Evolutionary conservation across 169 alveolate genomes (phyloP), one percentile per base, ranked within the genome.

Genomic region (Plasmodium gonderi): DNA sequence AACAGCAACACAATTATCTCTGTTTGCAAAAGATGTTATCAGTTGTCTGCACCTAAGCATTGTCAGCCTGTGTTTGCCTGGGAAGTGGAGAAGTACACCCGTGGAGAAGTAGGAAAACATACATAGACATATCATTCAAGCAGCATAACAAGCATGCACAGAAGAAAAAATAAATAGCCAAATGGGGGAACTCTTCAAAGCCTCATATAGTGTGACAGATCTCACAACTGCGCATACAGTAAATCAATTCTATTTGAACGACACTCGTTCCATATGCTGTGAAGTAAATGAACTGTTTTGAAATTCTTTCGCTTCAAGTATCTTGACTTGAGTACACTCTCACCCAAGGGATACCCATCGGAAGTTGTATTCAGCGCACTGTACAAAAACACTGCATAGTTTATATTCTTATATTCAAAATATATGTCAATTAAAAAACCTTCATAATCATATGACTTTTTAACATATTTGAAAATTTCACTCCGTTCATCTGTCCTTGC

Each of bases 351-450:
- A 47, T 47, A 76, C 47, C 89, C 90, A 87, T 67, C 74, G 9
- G 51, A 51, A 11, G 90, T 87, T 38, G 93, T 87, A 67, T 87
- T 87, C 31, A 87, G 69, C 1, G 93, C 38, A n/a, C 90, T 87
- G 23, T 87, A 64, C 29, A 87, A 79, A 60, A 87, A 87, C 11
- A 87, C 31, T 20, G 93, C 93, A 49, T 87, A 87, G 17, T 67
- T 54, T 33, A 29, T 33, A 87, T 36, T 49, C 40, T 40, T 75
- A n/a, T 87, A 31, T 76, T 87, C 93, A 31, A 87, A 87, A 31
- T 87, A 87, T 9, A 87, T 76, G 47, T 87, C 93, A 54, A 87
- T 77, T 87, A 87, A 49, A 44, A 87, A 77, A 3, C 93, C 93
- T 87, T 87, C 93, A 75, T n/a, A 87, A 75, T 87, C 93, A 75